Conservation (phyloP, 208 protist genomes). For the Trypanosoma platydactyli region DNA sequence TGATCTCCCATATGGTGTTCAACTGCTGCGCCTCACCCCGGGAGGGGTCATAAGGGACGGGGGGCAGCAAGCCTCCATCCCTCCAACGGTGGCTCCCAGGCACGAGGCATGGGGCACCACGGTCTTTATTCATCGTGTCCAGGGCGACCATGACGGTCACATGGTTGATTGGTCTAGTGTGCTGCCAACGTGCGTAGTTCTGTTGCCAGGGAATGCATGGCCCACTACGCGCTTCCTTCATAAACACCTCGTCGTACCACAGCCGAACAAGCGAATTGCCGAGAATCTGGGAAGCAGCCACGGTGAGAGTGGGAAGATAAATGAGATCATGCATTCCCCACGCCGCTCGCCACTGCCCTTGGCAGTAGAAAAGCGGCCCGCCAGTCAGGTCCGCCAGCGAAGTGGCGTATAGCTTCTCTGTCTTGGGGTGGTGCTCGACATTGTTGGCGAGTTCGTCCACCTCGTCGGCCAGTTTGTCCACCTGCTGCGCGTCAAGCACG, state of each 20-base stretch:
- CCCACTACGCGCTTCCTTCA: constrained; percentile 67
- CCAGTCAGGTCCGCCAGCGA: constrained; percentile 70
- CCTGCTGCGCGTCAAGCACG: constrained; percentile 64
- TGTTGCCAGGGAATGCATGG: constrained; percentile 85
- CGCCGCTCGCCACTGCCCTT: constrained; percentile 78
- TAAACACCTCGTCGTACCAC: constrained; percentile 87
- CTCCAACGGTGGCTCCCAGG: constrained; percentile 84
- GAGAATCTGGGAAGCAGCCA: constrained; percentile 77
- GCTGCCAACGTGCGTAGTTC: constrained; percentile 81
- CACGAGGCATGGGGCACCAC: constrained; percentile 79
- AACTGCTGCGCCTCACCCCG: constrained; percentile 73
- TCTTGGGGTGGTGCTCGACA: constrained; percentile 82
- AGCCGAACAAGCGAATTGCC: constrained; percentile 76
- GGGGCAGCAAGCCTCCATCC: constrained; percentile 63
- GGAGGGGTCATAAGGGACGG: constrained; percentile 64
- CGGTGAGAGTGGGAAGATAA: constrained; percentile 76
- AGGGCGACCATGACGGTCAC: constrained; percentile 77
- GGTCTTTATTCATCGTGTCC: constrained; percentile 80
- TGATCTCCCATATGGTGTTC: constrained; percentile 84
- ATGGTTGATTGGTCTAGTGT: constrained; percentile 72
- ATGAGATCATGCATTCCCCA: constrained; percentile 90
- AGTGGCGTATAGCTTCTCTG: constrained; percentile 77
- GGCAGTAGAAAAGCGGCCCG: constrained; percentile 85
- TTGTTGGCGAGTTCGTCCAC: constrained; percentile 83
- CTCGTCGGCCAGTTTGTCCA: constrained; percentile 80